Conservation (phyloP, 2,329 filamentous ascomycete genomes). For the Botrytis sinoallii region DNA sequence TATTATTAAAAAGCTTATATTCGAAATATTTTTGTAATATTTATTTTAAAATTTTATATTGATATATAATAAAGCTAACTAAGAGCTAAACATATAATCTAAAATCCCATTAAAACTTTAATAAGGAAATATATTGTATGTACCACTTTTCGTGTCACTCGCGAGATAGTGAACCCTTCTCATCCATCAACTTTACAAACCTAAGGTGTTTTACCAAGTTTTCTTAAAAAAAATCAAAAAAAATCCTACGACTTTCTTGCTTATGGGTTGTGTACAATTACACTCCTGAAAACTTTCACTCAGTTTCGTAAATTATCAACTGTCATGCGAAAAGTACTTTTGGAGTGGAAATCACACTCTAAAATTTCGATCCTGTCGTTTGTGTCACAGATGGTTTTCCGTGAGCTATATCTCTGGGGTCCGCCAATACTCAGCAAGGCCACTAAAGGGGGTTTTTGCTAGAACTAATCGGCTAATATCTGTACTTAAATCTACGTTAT, state of each 20-base stretch:
- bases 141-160: no score
- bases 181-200: background rate
- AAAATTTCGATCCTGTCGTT: background rate
- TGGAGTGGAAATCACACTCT: background rate
- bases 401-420: background rate
- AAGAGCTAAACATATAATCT: no score
- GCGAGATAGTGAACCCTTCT: background rate
- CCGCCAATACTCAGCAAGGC: background rate
- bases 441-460: background rate
- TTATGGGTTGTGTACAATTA: background rate
- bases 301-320: background rate
- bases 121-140: no score
- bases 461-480: background rate
- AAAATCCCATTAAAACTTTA: no score
- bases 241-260: background rate
- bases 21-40: no score
- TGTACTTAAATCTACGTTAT: background rate
- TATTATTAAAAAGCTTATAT: no score
- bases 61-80: no score
- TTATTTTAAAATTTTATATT: no score
- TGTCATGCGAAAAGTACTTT: background rate
- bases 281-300: background rate
- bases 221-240: background rate
- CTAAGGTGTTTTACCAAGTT: background rate
- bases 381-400: background rate